These are phyloP conservation scores for Panaeolus papilionaceus DNA, from an alignment of 768 basidiomycete genomes.

Conservation along the genomic window DNA sequence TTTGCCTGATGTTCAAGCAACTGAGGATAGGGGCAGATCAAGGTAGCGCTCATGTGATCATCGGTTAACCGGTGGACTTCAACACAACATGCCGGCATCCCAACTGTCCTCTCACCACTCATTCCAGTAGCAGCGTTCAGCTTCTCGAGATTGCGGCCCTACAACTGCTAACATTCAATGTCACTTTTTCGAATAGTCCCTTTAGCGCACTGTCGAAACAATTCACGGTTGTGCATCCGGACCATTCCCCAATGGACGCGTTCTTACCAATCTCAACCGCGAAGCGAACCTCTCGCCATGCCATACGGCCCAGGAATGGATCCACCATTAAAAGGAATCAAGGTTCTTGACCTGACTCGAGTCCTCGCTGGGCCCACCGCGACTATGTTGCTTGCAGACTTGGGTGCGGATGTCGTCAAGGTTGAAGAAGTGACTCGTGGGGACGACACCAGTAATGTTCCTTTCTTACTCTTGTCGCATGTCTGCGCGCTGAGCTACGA, in stretches of 20 bases:
- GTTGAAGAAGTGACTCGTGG: conserved; percentile 82
- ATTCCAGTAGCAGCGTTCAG: too few species aligned
- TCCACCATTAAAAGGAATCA: conserved; percentile 81
- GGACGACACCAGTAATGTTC: conserved; percentile 82
- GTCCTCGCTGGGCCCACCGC: conserved; percentile 91
- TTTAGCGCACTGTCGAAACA: not conserved
- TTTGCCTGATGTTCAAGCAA: too few species aligned
- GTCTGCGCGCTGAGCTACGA: not conserved
- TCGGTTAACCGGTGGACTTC: not conserved
- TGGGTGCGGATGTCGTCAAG: conserved; percentile 94
- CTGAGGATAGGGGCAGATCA: too few species aligned
- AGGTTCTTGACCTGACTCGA: conserved; percentile 88
- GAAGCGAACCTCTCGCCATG: conserved; percentile 28
- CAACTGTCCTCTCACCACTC: not conserved
- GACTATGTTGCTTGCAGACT: conserved; percentile 93
- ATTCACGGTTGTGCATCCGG: not conserved
- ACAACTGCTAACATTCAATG: not conserved
- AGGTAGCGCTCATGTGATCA: conserved; percentile 6
- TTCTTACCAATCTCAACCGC: conserved; percentile 27
- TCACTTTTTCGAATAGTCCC: not conserved
- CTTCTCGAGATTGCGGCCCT: not conserved
- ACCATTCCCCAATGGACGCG: conserved; percentile 14
- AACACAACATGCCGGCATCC: not conserved
- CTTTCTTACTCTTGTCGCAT: not conserved
- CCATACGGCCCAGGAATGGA: conserved; percentile 60